These are phyloP conservation scores for Aegle marmelos DNA, from an alignment of 345 rosid species.

Conservation along the genomic window DNA sequence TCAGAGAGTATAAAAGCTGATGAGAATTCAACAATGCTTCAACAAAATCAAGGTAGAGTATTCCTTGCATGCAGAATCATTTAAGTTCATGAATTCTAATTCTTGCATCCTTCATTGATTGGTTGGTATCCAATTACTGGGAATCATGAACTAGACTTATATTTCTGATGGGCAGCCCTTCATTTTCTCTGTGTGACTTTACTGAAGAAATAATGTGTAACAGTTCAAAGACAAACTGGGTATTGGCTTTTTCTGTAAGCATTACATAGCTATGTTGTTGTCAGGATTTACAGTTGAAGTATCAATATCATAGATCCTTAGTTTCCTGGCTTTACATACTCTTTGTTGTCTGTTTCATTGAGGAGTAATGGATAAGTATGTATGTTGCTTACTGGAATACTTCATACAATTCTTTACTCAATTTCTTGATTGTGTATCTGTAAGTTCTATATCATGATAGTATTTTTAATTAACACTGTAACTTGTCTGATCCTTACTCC, in stretches of 20 bases:
- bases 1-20: slow-evolving; percentile 15
- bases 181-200: neutral
- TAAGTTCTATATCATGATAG: neutral
- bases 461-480: slow-evolving; percentile 9
- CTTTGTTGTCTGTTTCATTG: neutral
- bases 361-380: neutral
- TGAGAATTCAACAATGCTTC: slow-evolving; percentile 5
- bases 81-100: slow-evolving; percentile 6
- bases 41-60: slow-evolving; percentile 29
- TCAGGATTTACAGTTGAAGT: neutral
- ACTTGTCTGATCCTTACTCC: slow-evolving; percentile 14
- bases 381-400: no score
- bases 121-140: neutral
- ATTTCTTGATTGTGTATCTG: neutral
- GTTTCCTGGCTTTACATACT: neutral
- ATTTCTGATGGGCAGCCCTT: neutral
- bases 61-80: slow-evolving; percentile 5
- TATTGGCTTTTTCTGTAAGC: neutral
- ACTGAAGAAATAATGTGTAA: neutral
- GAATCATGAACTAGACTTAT: neutral
- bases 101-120: neutral
- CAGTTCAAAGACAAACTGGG: neutral
- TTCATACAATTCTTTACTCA: neutral
- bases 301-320: neutral
- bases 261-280: neutral